phyloP scores from a whole-genome alignment of 2,329 filamentous ascomycete genomes.

The Trichoderma semiorbis region DNA sequence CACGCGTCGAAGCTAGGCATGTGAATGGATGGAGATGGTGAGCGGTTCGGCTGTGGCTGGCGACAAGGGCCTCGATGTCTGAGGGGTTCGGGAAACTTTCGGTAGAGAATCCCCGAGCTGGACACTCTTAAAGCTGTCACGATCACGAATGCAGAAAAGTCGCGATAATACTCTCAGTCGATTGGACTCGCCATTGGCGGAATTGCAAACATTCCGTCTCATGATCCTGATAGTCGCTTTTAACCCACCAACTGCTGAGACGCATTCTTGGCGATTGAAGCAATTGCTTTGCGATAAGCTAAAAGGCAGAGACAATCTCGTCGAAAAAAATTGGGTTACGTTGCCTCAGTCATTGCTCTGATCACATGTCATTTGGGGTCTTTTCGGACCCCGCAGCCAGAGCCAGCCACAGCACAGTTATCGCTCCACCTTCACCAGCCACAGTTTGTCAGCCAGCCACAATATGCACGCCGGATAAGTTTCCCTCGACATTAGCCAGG shows the following conservation, averaged over 20 bases:
- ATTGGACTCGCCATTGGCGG: background rate
- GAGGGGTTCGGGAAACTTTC: background rate
- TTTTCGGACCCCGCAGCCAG: background rate
- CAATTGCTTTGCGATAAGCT: background rate
- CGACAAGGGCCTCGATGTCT: background rate
- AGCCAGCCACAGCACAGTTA: background rate
- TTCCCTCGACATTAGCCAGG: background rate
- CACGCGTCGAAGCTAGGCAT: background rate
- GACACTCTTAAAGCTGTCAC: background rate
- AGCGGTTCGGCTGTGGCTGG: slow-evolving; percentile 6
- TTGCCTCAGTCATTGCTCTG: background rate
- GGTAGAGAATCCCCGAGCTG: background rate
- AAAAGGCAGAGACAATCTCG: slow-evolving; percentile 3
- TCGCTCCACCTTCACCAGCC: background rate
- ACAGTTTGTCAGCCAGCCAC: slow-evolving; percentile 2
- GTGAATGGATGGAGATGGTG: background rate
- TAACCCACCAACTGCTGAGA: background rate
- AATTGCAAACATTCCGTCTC: background rate
- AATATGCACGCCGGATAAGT: background rate
- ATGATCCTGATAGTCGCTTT: background rate
- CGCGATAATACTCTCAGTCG: background rate
- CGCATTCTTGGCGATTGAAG: background rate
- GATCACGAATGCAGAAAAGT: background rate
- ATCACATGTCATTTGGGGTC: background rate
- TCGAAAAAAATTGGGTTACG: background rate